Evolutionary conservation across 1,139 yeast species (phyloP), one percentile per base, ranked within the genome.

Genomic region (Eremothecium cymbalariae): DNA sequence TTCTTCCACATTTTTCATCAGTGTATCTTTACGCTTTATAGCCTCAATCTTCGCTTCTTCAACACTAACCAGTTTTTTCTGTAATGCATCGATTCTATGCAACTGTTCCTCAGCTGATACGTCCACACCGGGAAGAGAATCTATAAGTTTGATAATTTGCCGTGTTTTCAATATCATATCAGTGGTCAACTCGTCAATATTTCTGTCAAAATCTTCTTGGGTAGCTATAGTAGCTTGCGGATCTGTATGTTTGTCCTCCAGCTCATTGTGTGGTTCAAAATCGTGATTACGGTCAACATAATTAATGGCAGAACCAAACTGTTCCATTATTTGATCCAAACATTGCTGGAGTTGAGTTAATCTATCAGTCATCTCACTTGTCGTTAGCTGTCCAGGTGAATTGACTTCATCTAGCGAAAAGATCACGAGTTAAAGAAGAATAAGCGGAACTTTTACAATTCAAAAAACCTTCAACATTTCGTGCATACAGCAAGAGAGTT

Each of bases 331-430:
- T 64, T 82, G 95, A 60, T 90, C 98, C 31, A 90, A 65, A 48
- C 97, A 86, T 30, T 83, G 72, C 55, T 90, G 98, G 22, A 90
- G 70, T 57, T 90, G 98, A 1, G 97, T 86, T 25, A 90, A 66
- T 51, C 97, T 66, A 60, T 90, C 98, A 0, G 95, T 68, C 60
- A 55, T 55, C 11, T 14, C 26, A 28, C 9, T n/a, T n/a, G n/a
- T n/a, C 12, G 8, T 15, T 26, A 6, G 18, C 19, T 29, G 6
- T 21, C 9, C 32, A 29, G 22, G 6, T 20, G 12, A 12, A 19
- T 20, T 29, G 8, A 15, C 12, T 8, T 8, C 19, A 19, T 29
- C 30, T 12, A 25, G 16, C 28, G 12, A 11, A 29, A 16, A 29
- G 15, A 18, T 12, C 12, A 9, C 17, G 23, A 15, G n/a, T 11